Evolutionary conservation across 176 grass and related monocot genomes (phyloP).

Genomic region (Rhynchospora tenuis): DNA sequence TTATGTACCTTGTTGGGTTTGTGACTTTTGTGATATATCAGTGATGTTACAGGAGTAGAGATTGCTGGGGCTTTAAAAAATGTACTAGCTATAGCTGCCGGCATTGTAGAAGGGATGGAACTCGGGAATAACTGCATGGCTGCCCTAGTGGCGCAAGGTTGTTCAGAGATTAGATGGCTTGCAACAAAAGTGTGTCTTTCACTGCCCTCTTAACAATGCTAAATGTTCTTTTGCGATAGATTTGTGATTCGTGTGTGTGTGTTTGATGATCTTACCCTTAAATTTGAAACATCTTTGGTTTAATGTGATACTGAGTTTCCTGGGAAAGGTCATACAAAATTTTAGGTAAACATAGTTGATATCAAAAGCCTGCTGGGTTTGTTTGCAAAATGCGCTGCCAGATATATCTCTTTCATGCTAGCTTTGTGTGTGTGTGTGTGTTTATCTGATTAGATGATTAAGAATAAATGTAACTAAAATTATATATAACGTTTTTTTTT

Average conservation of each 20-base stretch:
- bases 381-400: background rate
- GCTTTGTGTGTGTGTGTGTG: background rate
- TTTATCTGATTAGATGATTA: background rate
- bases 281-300: background rate
- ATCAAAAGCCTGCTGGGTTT: background rate
- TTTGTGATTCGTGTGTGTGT: background rate
- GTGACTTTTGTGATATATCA: slow-evolving; percentile 57
- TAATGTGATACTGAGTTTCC: background rate
- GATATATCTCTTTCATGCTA: background rate
- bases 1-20: background rate
- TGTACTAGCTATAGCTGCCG: slow-evolving; percentile 91
- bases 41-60: slow-evolving; percentile 98
- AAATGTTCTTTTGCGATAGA: slow-evolving; percentile 1
- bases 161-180: slow-evolving; percentile 96
- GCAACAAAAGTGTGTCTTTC: slow-evolving; percentile 63
- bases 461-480: background rate
- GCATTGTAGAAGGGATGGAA: slow-evolving; percentile 90
- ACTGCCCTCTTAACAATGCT: background rate
- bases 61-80: slow-evolving; percentile 97
- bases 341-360: background rate
- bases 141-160: slow-evolving; percentile 87
- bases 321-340: background rate
- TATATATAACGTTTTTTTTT: background rate
- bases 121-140: slow-evolving; percentile 99
- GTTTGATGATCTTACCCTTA: background rate